These are phyloP conservation scores for Chrysochromulina parva DNA, from an alignment of 78 protist genomes.

Conservation along the genomic window DNA sequence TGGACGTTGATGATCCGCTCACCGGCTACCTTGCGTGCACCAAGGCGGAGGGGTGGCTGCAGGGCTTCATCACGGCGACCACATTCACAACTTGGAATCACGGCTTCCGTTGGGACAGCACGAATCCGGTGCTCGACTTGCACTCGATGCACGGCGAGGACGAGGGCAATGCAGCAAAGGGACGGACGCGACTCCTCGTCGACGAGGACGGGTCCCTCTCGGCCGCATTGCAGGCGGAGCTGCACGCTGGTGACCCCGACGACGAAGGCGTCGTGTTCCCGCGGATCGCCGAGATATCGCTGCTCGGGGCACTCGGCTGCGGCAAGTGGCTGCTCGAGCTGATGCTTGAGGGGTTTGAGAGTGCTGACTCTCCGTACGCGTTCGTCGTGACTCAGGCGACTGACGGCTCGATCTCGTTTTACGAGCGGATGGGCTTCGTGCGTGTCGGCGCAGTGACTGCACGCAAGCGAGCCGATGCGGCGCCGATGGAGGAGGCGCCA, in stretches of 20 bases:
- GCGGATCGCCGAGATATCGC: slow-evolving; percentile 35
- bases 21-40: slow-evolving; percentile 8
- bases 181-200: too few relatives aligned
- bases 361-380: neutral
- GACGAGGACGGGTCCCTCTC: neutral
- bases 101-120: slow-evolving; percentile 27
- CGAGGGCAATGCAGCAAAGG: neutral
- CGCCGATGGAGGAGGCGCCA: neutral
- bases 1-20: slow-evolving; percentile 40
- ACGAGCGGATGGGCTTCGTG: slow-evolving; percentile 37
- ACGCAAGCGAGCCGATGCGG: neutral
- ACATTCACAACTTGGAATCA: slow-evolving; percentile 42
- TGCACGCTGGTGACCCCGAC: slow-evolving; percentile 39
- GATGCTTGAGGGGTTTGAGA: neutral
- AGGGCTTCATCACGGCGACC: slow-evolving; percentile 32
- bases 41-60: slow-evolving; percentile 31
- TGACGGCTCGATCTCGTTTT: slow-evolving; percentile 22
- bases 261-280: slow-evolving; percentile 22
- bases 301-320: slow-evolving; percentile 52
- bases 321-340: slow-evolving; percentile 10
- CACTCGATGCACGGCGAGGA: neutral
- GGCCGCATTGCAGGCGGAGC: slow-evolving; percentile 5
- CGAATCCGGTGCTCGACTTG: neutral
- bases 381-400: slow-evolving; percentile 22
- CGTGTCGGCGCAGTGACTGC: slow-evolving; percentile 11